Base-by-base conservation (phyloP, 2,329 filamentous ascomycete genomes). In the Aureobasidium sp. region DNA sequence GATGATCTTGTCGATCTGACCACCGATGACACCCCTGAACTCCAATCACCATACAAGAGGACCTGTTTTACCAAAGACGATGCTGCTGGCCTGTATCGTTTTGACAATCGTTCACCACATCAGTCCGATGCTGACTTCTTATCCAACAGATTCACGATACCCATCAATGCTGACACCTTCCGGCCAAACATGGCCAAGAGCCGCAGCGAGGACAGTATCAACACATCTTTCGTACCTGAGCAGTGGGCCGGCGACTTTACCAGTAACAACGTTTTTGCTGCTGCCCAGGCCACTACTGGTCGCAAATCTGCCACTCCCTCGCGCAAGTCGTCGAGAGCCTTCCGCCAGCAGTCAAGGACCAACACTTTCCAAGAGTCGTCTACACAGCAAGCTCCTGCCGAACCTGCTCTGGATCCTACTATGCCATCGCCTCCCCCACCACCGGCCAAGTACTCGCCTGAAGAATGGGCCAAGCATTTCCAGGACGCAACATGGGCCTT, bases 181-280 rank as follows among this genome's bases (percentile, higher is more conserved):
- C 47, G 63, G 11, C 59, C 65, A 6, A 67, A 65, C 21, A 66
- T 67, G 19, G 72, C 72, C 66, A 77, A 77, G 64, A 78, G 75
- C 64, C 71, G 72, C 61, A 80, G 77, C 63, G 73, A 75, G 47
- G 78, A 79, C 61, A 74, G 73, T 62, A 78, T 79, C 68, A 78
- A 79, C 61, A 77, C 77, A 54, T 77, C 74, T 29, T 80, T 79
- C 64, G 75, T 75, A 8, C 74, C 77, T 23, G 71, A 71, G 25
- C 75, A 75, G 31, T 79, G 75, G 73, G 73, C 71, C 65, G 77
- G 76, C 40, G 75, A 73, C 49, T 79, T 79, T 63, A 67, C 71
- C 50, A 74, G 74, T 46, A 61, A 57, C 40, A 59, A 60, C 23
- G 71, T 78, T 64, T 78, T 79, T 64, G 69, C 72, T 58, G 61